Evolutionary conservation across 305 asterid species (phyloP), one percentile per base, ranked within the genome.

Genomic region (Solanum hybrid): DNA sequence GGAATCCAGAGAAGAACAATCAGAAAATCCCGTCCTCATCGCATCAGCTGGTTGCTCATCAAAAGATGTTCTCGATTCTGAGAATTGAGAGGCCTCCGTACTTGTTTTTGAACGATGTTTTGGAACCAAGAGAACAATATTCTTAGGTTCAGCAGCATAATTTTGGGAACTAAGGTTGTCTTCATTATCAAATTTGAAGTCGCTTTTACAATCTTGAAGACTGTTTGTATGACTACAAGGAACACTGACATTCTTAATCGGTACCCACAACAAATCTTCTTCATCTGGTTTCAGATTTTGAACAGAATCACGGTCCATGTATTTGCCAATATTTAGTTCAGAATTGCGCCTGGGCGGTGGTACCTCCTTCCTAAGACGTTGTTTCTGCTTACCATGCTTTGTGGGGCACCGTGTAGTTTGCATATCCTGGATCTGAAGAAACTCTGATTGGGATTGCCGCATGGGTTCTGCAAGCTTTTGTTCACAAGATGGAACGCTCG

Each of bases 1-100:
- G 71, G 90, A 89, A 87, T 95, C 95, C 91, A 38, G 93, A 32
- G 95, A 91, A 86, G 94, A 93, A 88, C 91, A 92, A 93, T 92
- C 94, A 82, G 96, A 91, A 81, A 92, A 89, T 91, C 93, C 92
- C 26, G 40, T 90, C 89, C 81, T 92, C 34, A 88, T 56, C 40
- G 45, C 90, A 84, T 91, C 95, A 29, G 94, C 85, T 86, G 90
- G 75, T 76, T 93, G 93, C 76, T 88, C 93, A 89, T 93, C 93
- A 88, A 88, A 87, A 71, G 93, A 91, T 36, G 92, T 85, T 92
- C 92, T 91, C 32, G 93, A 91, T 91, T 95, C 95, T 86, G 92
- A 85, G 89, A 92, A 66, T 88, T 66, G 95, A 88, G 95, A 92
- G 92, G 89, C 92, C 78, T 90, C 92, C 22, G 92, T 92, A 89